Evolutionary conservation across 2,329 filamentous ascomycete species (phyloP).

Genomic region (Nakataea oryzae): DNA sequence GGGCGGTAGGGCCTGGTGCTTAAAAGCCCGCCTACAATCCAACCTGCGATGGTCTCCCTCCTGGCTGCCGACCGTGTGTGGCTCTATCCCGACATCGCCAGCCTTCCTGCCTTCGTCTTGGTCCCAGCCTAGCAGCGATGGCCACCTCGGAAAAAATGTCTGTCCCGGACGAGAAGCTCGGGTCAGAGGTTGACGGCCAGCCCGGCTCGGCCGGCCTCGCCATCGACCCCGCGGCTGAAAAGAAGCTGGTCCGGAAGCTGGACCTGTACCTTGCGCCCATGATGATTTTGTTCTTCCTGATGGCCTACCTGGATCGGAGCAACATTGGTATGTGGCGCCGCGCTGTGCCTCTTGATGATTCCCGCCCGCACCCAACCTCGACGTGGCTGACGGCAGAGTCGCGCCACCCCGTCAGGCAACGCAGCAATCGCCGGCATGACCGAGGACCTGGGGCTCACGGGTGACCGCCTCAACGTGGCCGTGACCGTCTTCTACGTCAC

Average conservation of each 20-base stretch:
- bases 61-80: no score
- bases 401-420: constrained; percentile 4
- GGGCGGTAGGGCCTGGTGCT: no score
- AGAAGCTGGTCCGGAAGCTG: constrained; percentile 8
- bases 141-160: no score
- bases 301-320: constrained; percentile 7
- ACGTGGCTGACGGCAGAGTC: not conserved
- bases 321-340: constrained; percentile 5
- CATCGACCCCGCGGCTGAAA: constrained; percentile 9
- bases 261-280: constrained; percentile 8
- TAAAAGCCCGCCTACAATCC: no score
- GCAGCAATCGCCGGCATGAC: constrained; percentile 7
- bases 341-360: not conserved
- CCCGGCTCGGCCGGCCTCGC: no score
- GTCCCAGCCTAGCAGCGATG: no score
- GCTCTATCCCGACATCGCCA: no score
- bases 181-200: no score
- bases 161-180: no score
- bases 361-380: no score
- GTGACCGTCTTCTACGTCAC: constrained; percentile 7
- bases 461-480: constrained; percentile 7
- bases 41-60: no score
- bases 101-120: no score
- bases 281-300: constrained; percentile 6
- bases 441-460: constrained; percentile 6